Percentiles rank a stretch among this genome's conserved stretches.
phyloP scores from a whole-genome alignment of 2,329 filamentous ascomycete genomes.

The Fusarium sambucinum region DNA sequence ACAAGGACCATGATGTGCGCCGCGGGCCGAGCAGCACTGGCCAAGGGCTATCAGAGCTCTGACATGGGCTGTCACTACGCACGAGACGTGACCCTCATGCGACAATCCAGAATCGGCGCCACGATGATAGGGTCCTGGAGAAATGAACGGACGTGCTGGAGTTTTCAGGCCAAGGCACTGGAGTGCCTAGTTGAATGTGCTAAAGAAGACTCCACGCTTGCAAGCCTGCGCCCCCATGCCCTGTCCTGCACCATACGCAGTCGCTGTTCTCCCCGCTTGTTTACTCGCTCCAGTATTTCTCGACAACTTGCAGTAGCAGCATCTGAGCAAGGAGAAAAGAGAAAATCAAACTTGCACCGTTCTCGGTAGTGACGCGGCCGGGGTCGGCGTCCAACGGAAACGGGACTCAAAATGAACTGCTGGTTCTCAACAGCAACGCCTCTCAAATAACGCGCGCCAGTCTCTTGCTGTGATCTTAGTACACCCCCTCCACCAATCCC shows the following conservation, averaged over 20 bases:
- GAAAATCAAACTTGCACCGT: conserved; percentile 36
- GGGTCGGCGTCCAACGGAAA: conserved; percentile 45
- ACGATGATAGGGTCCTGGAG: conserved; percentile 41
- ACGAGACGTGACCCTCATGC: conserved; percentile 48
- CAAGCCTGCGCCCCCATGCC: conserved; percentile 37
- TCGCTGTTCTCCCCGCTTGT: conserved; percentile 34
- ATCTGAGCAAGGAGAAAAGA: conserved; percentile 37
- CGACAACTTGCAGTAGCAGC: conserved; percentile 36
- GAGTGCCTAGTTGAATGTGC: conserved; percentile 22
- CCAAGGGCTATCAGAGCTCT: conserved; percentile 29
- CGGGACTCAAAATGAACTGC: conserved; percentile 42
- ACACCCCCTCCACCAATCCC: conserved; percentile 46
- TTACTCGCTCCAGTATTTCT: conserved; percentile 35
- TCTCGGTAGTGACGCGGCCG: conserved; percentile 43
- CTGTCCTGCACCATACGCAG: conserved; percentile 31
- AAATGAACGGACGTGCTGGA: conserved; percentile 37
- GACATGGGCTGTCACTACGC: conserved; percentile 38
- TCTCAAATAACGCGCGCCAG: conserved; percentile 42
- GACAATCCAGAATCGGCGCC: conserved; percentile 45
- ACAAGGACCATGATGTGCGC: conserved; percentile 44
- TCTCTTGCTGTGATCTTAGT: conserved; percentile 38
- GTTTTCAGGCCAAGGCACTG: conserved; percentile 33
- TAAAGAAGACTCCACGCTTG: conserved; percentile 34
- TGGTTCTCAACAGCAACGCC: conserved; percentile 40
- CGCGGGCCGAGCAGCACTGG: conserved; percentile 46